Conservation (phyloP, 345 rosid species). For the Crucihimalaya himalaica region DNA sequence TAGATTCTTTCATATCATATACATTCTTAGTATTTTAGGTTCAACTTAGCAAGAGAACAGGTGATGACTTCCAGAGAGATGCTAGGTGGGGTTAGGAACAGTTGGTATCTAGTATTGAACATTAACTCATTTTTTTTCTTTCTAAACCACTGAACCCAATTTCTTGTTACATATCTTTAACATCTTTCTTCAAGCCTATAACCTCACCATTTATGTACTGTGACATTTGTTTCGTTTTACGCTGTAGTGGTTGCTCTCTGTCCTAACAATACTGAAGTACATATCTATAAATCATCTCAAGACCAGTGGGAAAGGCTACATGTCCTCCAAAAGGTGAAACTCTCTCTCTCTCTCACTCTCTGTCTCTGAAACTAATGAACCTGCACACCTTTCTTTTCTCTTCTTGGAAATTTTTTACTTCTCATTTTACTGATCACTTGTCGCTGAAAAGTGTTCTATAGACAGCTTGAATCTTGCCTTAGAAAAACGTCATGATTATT, state of each 20-base stretch:
- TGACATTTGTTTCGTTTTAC: constrained; percentile 4
- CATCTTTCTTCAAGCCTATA: background rate
- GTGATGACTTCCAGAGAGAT: background rate
- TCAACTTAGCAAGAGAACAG: background rate
- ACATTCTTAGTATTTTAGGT: background rate
- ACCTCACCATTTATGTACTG: constrained; percentile 1
- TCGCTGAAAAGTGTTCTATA: background rate
- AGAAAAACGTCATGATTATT: background rate
- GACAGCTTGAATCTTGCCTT: background rate
- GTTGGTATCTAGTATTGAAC: constrained; percentile 1
- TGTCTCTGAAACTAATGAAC: background rate
- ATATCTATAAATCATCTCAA: constrained; percentile 69
- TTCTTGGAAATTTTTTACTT: background rate
- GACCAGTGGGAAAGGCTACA: constrained; percentile 90
- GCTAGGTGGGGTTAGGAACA: background rate
- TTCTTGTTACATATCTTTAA: background rate
- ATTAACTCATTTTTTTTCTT: background rate
- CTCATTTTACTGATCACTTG: background rate
- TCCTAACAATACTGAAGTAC: constrained; percentile 92
- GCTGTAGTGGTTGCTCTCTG: constrained; percentile 86
- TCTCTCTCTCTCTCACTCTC: background rate
- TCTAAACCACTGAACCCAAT: background rate
- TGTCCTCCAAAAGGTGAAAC: constrained; percentile 74
- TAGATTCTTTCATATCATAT: background rate
- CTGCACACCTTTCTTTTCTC: background rate